phyloP scores from a whole-genome alignment of 2,329 filamentous ascomycete species.

The Exserohilum rostratum region DNA sequence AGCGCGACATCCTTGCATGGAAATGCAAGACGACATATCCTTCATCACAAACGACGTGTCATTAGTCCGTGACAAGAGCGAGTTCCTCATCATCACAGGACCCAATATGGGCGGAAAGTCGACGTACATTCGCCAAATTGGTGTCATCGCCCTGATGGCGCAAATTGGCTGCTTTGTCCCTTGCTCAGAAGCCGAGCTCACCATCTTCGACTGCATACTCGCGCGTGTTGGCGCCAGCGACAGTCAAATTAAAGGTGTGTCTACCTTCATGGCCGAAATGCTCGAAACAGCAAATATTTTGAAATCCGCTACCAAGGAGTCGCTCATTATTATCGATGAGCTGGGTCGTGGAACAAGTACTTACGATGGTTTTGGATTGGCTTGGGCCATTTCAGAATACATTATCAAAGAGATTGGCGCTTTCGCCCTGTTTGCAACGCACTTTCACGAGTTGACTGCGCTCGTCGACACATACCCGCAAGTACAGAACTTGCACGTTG shows the following conservation, averaged over 20 bases:
- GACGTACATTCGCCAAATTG: constrained; percentile 96
- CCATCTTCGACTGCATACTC: constrained; percentile 95
- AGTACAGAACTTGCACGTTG: constrained; percentile 92
- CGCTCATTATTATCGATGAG: constrained; percentile 97
- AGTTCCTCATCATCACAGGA: constrained; percentile 95
- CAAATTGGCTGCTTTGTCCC: constrained; percentile 97
- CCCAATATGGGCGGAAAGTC: constrained; percentile 99
- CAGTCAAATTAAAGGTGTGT: constrained; percentile 95
- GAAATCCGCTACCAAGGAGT: constrained; percentile 93
- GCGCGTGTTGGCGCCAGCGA: constrained; percentile 95
- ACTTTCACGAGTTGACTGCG: constrained; percentile 97
- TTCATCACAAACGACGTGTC: constrained; percentile 98
- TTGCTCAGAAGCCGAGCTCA: constrained; percentile 85
- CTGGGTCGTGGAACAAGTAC: constrained; percentile 95
- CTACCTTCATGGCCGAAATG: constrained; percentile 99
- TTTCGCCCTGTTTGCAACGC: constrained; percentile 93
- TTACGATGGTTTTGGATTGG: constrained; percentile 97
- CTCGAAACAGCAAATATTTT: constrained; percentile 98
- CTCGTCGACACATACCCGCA: constrained; percentile 84
- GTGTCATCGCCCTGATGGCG: constrained; percentile 95
- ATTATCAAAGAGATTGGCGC: constrained; percentile 95
- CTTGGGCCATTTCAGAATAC: constrained; percentile 98
- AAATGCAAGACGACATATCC: constrained; percentile 97
- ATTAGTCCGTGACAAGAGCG: constrained; percentile 76
- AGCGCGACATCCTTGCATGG: constrained; percentile 95